Evolutionary conservation across 1,139 yeast genomes (phyloP).

Genomic region (Candida smagusa): DNA sequence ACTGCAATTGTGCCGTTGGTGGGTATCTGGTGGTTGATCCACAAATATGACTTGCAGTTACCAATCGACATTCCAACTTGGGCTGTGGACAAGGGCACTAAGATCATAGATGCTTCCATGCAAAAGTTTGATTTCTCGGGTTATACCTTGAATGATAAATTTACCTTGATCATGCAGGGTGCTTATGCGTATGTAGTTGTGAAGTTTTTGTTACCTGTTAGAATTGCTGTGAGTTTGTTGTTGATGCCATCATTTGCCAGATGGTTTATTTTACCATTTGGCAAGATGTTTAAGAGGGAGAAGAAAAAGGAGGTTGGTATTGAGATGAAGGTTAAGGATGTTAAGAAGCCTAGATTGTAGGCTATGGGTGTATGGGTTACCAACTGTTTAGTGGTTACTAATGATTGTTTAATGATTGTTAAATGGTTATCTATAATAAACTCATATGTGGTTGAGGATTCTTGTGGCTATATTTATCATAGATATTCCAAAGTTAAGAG

Average conservation of each 20-base stretch:
- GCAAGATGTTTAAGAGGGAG: constrained; percentile 27
- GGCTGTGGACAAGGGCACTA: constrained; percentile 60
- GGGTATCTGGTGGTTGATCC: constrained; percentile 71
- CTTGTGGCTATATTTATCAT: too few species aligned
- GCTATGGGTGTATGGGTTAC: too few species aligned
- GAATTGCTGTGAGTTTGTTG: constrained; percentile 55
- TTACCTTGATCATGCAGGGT: constrained; percentile 69
- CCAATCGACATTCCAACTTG: constrained; percentile 64
- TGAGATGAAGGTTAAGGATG: constrained; percentile 13
- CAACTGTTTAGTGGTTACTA: too few species aligned
- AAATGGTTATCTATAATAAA: too few species aligned
- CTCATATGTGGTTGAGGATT: too few species aligned
- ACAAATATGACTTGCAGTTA: constrained; percentile 42
- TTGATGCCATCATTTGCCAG: constrained; percentile 69
- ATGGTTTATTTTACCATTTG: constrained; percentile 54
- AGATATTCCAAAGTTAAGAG: too few species aligned
- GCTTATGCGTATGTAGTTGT: constrained; percentile 84
- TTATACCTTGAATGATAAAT: constrained; percentile 49
- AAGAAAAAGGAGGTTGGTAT: constrained; percentile 9
- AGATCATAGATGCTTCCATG: constrained; percentile 50
- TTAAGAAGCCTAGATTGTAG: constrained; percentile 34
- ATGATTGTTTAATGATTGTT: too few species aligned
- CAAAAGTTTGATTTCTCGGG: constrained; percentile 30
- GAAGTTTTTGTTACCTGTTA: constrained; percentile 58
- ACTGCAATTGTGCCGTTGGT: constrained; percentile 81